Percentiles rank a stretch among this genome's conserved stretches.
phyloP scores from a whole-genome alignment of 768 basidiomycete genomes.

The Phlegmacium glaucopus region DNA sequence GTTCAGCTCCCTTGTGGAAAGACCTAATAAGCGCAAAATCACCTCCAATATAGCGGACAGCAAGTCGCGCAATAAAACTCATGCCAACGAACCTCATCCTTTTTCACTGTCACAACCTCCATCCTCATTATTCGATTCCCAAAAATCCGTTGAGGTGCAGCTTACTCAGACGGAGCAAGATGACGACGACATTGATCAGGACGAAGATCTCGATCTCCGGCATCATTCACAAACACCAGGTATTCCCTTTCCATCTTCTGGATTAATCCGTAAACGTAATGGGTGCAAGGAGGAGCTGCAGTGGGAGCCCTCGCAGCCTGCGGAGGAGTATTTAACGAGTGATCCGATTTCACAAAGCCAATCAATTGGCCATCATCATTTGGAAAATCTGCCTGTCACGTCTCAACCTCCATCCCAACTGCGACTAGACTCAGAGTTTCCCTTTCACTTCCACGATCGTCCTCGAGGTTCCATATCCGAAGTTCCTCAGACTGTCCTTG shows the following conservation, averaged over 20 bases:
- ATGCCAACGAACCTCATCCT: neutral
- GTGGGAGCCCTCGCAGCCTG: slow-evolving; percentile 5
- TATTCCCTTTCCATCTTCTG: neutral
- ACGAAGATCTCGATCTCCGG: neutral
- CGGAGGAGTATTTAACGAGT: neutral
- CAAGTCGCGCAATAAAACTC: neutral
- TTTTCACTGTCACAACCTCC: slow-evolving; percentile 12
- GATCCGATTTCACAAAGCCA: neutral
- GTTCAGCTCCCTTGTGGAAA: slow-evolving; percentile 18
- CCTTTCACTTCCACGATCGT: slow-evolving; percentile 16
- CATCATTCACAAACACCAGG: neutral
- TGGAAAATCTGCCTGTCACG: slow-evolving; percentile 5
- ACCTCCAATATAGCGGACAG: slow-evolving; percentile 1
- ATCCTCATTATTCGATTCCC: slow-evolving; percentile 32
- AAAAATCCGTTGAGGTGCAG: slow-evolving; percentile 44
- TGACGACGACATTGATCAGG: slow-evolving; percentile 13
- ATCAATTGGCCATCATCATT: neutral
- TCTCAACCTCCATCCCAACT: slow-evolving; percentile 22
- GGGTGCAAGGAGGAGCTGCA: slow-evolving; percentile 7
- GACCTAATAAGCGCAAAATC: slow-evolving; percentile 7
- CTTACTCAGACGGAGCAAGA: slow-evolving; percentile 38
- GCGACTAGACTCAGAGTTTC: slow-evolving; percentile 1
- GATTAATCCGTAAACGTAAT: neutral
- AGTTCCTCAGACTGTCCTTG: slow-evolving; percentile 1
- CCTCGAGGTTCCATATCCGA: slow-evolving; percentile 1